A percentile compares a stretch with the other conserved stretches of the same genome.
These are phyloP conservation scores for Aspergillus persii DNA, from an alignment of 2,329 filamentous ascomycete species.

Conservation along the genomic window DNA sequence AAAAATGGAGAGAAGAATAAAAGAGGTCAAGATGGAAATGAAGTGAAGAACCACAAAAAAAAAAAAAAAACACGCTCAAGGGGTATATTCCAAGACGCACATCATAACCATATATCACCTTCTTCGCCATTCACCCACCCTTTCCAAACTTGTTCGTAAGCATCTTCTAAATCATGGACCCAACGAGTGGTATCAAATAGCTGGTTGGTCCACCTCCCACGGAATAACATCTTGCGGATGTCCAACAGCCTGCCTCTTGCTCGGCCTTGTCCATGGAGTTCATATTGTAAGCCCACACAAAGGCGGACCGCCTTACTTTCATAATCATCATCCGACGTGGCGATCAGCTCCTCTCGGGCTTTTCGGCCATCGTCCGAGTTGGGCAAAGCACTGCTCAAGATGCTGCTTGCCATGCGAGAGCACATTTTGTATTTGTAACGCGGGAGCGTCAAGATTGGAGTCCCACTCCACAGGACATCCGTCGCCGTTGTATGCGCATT, in stretches of 20 bases:
- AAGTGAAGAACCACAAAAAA: conserved; percentile 10
- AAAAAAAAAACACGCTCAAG: conserved; percentile 30
- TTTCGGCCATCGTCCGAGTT: conserved; percentile 63
- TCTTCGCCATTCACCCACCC: conserved; percentile 81
- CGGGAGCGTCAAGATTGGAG: conserved; percentile 83
- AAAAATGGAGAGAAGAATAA: conserved; percentile 8
- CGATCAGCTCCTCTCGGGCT: conserved; percentile 74
- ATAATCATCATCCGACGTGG: conserved; percentile 75
- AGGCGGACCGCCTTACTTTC: conserved; percentile 72
- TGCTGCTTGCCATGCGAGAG: conserved; percentile 94
- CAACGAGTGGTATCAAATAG: conserved; percentile 90
- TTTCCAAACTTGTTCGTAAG: conserved; percentile 85
- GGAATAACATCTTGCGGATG: conserved; percentile 76
- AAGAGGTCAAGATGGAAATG: conserved; percentile 7
- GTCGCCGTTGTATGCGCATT: conserved; percentile 98
- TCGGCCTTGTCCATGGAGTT: conserved; percentile 32
- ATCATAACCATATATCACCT: conserved; percentile 84
- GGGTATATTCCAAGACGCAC: conserved; percentile 35
- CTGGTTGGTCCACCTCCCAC: conserved; percentile 78
- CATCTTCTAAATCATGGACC: conserved; percentile 84
- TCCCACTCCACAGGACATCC: conserved; percentile 94
- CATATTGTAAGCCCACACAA: conserved; percentile 63
- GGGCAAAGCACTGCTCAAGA: conserved; percentile 84
- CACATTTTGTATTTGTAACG: conserved; percentile 99
- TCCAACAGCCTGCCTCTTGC: conserved; percentile 68